Conservation (phyloP, 1,284 basidiomycete species). For the Sphagnurus paluster region DNA sequence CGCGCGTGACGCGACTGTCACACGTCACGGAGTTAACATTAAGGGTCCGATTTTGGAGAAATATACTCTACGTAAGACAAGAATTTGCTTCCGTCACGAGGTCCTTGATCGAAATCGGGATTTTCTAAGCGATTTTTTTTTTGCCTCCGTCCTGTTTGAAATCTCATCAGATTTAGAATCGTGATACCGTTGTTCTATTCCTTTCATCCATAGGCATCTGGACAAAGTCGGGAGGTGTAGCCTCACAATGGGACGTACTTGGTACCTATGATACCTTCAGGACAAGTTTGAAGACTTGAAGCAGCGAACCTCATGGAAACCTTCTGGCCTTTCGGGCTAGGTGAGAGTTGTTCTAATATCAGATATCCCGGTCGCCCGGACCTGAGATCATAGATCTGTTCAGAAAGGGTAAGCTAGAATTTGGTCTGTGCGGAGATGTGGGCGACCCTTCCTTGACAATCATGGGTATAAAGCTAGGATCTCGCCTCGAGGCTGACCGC, state of each 20-base stretch:
- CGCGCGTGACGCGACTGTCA: slow-evolving; percentile 11
- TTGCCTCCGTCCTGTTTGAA: slow-evolving; percentile 13
- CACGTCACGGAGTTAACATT: slow-evolving; percentile 15
- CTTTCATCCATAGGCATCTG: no score
- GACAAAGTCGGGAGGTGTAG: no score
- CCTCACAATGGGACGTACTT: no score
- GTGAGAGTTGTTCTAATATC: slow-evolving; percentile 20
- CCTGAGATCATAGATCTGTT: slow-evolving; percentile 22
- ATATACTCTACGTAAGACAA: slow-evolving; percentile 1
- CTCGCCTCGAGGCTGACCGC: slow-evolving; percentile 22
- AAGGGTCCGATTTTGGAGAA: slow-evolving; percentile 13
- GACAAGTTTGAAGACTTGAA: neutral
- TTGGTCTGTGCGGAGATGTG: slow-evolving; percentile 19
- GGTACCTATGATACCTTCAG: no score
- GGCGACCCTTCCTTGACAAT: slow-evolving; percentile 17
- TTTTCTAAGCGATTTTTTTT: no score
- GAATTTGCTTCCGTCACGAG: slow-evolving; percentile 21
- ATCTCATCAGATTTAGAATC: neutral
- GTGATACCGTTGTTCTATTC: neutral
- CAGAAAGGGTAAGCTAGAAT: slow-evolving; percentile 19
- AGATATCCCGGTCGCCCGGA: slow-evolving; percentile 19
- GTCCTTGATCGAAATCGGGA: slow-evolving; percentile 8
- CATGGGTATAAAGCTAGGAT: slow-evolving; percentile 22
- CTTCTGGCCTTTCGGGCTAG: slow-evolving; percentile 14
- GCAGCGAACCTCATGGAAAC: slow-evolving; percentile 1